Percentiles rank a stretch among this genome's conserved stretches.
Conservation (phyloP, 345 rosid species). For the Hibiscus trionum region DNA sequence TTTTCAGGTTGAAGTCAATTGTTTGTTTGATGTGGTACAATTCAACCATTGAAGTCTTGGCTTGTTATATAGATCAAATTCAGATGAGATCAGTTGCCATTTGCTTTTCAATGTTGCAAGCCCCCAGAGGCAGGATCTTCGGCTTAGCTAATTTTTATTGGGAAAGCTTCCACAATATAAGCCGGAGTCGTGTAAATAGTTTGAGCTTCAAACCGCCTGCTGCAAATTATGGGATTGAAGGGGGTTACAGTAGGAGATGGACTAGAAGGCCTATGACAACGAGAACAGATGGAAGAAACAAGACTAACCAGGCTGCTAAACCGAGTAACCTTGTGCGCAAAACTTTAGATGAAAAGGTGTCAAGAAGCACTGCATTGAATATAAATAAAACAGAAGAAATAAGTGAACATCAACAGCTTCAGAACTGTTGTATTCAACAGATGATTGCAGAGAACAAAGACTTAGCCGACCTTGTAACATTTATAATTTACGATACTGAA, state of each 20-base stretch:
- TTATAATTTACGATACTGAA: conserved; percentile 61
- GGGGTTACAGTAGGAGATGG: conserved; percentile 52
- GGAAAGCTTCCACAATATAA: conserved; percentile 32
- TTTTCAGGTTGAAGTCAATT: conserved; percentile 24
- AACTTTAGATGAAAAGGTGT: conserved; percentile 36
- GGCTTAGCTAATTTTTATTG: conserved; percentile 39
- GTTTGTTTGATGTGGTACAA: conserved; percentile 16
- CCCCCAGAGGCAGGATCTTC: conserved; percentile 46
- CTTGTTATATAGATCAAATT: conserved; percentile 21
- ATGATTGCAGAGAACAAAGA: conserved; percentile 45
- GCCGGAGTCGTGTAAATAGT: conserved; percentile 19
- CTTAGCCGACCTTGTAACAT: conserved; percentile 44
- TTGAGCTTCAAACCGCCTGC: conserved; percentile 29
- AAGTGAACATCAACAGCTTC: conserved; percentile 30
- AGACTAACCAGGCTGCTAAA: conserved; percentile 26
- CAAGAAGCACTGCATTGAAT: conserved; percentile 32
- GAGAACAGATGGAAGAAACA: conserved; percentile 30
- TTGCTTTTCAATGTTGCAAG: conserved; percentile 59
- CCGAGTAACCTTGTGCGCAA: conserved; percentile 27
- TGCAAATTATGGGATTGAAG: conserved; percentile 41
- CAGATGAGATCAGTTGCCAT: conserved; percentile 39
- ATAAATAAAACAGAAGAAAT: conserved; percentile 31
- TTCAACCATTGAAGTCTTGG: conserved; percentile 11
- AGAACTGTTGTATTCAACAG: conserved; percentile 36
- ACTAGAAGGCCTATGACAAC: conserved; percentile 45